A percentile compares a stretch with the other conserved stretches of the same genome.
These are phyloP conservation scores for Epichloe coenophiala DNA, from an alignment of 2,329 filamentous ascomycete genomes.

Conservation along the genomic window DNA sequence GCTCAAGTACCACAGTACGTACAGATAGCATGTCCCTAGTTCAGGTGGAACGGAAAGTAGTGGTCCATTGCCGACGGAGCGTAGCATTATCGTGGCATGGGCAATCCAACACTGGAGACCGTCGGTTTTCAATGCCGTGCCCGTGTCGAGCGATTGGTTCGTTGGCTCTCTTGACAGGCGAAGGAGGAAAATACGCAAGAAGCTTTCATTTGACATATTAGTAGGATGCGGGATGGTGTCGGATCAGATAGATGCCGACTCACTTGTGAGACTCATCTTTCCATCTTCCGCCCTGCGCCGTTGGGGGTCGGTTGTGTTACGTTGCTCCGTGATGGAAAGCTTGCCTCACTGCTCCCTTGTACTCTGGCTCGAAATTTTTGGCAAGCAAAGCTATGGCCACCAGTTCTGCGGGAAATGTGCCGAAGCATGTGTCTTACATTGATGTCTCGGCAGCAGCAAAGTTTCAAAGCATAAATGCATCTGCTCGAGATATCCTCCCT, in stretches of 20 bases:
- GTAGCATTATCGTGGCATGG: too few relatives aligned
- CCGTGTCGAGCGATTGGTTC: too few relatives aligned
- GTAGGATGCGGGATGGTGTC: neutral
- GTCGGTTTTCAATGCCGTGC: too few relatives aligned
- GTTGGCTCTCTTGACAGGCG: too few relatives aligned
- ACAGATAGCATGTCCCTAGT: too few relatives aligned
- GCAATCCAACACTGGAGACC: too few relatives aligned
- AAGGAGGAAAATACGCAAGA: too few relatives aligned
- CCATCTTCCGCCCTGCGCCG: neutral
- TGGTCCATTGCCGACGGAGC: too few relatives aligned
- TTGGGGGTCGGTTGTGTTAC: neutral
- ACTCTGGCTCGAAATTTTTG: neutral
- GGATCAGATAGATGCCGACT: neutral
- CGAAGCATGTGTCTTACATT: neutral
- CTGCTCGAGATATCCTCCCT: neutral
- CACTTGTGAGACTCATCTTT: neutral
- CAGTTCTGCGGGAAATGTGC: neutral
- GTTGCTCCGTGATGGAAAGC: neutral
- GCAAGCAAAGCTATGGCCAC: neutral
- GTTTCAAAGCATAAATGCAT: neutral
- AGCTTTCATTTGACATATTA: neutral
- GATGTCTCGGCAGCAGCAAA: neutral
- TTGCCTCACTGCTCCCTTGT: neutral
- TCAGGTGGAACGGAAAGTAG: too few relatives aligned
- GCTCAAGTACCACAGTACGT: too few relatives aligned